Conservation (phyloP, 306 rosid species). For the Dalbergia cochinchinensis region DNA sequence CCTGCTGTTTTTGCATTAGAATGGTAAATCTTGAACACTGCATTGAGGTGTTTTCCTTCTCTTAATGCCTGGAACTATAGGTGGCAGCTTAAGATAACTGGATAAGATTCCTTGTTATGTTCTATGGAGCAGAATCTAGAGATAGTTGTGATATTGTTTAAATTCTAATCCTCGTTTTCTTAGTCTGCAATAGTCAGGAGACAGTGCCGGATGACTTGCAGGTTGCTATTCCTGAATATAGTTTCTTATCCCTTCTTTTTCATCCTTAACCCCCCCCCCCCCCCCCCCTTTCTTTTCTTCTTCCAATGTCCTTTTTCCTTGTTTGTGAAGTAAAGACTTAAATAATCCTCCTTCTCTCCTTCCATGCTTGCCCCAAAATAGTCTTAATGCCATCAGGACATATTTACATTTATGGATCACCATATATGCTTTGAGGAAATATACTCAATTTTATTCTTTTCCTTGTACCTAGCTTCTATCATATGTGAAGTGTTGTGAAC, state of each 20-base stretch:
- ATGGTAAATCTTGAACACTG: constrained; percentile 13
- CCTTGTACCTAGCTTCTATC: constrained; percentile 13
- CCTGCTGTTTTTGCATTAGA: not conserved
- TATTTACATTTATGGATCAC: no score
- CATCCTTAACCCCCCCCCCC: no score
- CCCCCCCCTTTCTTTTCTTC: no score
- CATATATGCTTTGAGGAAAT: not conserved
- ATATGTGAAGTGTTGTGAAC: not conserved
- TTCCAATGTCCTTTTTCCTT: no score
- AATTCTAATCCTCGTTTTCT: constrained; percentile 13
- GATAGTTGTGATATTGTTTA: constrained; percentile 7
- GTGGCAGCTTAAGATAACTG: constrained; percentile 21
- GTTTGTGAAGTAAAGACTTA: not conserved
- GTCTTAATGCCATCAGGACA: no score
- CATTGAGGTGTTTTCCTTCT: constrained; percentile 21
- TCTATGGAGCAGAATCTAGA: not conserved
- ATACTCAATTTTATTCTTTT: not conserved
- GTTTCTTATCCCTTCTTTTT: not conserved
- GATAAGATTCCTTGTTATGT: constrained; percentile 25
- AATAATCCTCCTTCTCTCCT: not conserved
- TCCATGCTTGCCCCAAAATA: constrained; percentile 2
- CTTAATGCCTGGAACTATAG: constrained; percentile 10
- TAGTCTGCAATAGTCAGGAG: not conserved
- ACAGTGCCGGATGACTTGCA: not conserved
- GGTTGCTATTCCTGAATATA: not conserved